A percentile compares a stretch with the other conserved stretches of the same genome.
These are phyloP conservation scores for Claviceps sp. DNA, from an alignment of 2,329 filamentous ascomycete species.

Conservation along the genomic window DNA sequence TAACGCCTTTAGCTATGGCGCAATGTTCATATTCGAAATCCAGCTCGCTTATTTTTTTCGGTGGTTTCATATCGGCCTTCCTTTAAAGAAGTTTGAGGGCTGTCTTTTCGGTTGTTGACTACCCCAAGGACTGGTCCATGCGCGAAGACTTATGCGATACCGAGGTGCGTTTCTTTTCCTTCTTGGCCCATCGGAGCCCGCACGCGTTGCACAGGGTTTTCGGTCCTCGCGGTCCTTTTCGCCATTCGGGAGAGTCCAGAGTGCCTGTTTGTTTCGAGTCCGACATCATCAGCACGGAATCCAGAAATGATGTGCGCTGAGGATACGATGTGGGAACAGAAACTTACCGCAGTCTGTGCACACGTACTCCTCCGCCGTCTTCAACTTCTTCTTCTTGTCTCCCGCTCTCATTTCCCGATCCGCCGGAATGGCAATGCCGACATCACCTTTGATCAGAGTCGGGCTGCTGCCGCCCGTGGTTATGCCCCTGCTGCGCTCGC, in stretches of 20 bases:
- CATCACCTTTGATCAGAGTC: conserved; percentile 71
- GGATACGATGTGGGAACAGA: neutral
- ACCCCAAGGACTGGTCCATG: conserved; percentile 13
- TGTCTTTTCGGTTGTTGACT: neutral
- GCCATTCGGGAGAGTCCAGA: conserved; percentile 87
- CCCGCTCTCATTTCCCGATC: conserved; percentile 60
- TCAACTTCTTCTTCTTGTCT: conserved; percentile 81
- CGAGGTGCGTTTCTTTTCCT: conserved; percentile 56
- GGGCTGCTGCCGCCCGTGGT: conserved; percentile 76
- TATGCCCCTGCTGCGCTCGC: conserved; percentile 76
- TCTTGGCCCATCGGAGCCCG: conserved; percentile 63
- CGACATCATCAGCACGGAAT: too few relatives aligned
- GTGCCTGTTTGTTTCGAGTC: conserved; percentile 38
- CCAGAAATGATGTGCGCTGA: too few relatives aligned
- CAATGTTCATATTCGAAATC: neutral
- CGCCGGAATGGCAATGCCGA: conserved; percentile 68
- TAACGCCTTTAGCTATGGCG: neutral
- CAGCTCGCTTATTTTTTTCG: neutral
- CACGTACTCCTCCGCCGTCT: conserved; percentile 76
- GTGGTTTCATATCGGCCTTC: too few relatives aligned
- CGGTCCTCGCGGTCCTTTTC: conserved; percentile 81
- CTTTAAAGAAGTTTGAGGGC: neutral
- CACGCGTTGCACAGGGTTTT: conserved; percentile 96
- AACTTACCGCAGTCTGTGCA: conserved; percentile 78
- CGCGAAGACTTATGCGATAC: conserved; percentile 9